Base-by-base conservation (phyloP, 257 asterid genomes). In the Petrea volubilis region DNA sequence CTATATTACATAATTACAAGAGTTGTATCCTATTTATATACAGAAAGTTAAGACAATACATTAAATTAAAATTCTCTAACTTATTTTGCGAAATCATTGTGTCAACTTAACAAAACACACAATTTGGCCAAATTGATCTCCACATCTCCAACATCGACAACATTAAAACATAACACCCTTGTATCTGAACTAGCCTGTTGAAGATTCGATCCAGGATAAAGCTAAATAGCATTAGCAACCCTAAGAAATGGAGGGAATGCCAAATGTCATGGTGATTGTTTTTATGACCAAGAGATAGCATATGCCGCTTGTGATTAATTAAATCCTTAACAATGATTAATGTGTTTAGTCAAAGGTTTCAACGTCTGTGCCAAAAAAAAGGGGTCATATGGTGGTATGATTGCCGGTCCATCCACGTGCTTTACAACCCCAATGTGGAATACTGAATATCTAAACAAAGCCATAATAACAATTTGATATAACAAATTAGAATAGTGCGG, bases 401-500 rank as follows among this genome's bases (percentile, higher is more conserved):
- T 59, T 49, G 73, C 38, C 27, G 50, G 50, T 34, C 58, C 38
- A 6, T 3, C 64, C 77, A 71, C 81, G 77, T 77, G 81, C 58
- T 64, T 57, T 64, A n/a, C 73, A 70, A 6, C 64, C 68, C 69
- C 72, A 13, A 63, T 25, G 62, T n/a, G 11, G 57, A 21, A 40
- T 68, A n/a, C n/a, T 9, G 55, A 7, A 56, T 68, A 49, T 29
- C 60, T 65, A 28, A 9, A n/a, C n/a, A n/a, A n/a, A 65, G 27
- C 40, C 43, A n/a, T n/a, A n/a, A 21, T 7, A 53, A 53, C 7
- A 23, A 53, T 10, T 10, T 9, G 21, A 23, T 27, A 28, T 7
- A 3, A 57, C 50, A 44, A 2, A 33, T 40, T 33, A 33, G 38
- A 40, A 40, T 53, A 9, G 0, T 24, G 60, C 25, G 7, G n/a